Evolutionary conservation across 805 yeast genomes (phyloP), one percentile per base, ranked within the genome.

Genomic region (Scheffersomyces coipomensis): DNA sequence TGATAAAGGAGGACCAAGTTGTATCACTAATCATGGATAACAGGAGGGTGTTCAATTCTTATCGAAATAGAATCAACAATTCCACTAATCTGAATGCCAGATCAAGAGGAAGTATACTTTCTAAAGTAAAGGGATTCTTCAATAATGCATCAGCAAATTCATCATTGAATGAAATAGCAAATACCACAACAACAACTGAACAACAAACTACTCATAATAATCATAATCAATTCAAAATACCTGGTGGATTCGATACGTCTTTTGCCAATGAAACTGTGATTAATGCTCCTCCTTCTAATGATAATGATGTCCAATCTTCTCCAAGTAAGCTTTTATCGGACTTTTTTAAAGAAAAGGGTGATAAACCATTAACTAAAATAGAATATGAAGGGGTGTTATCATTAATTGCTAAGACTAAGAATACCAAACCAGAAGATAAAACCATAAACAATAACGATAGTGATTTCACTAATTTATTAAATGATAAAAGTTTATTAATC

Each of bases 321-420:
- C 63, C 71, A 10, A 84, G 83, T 61, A 79, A 76, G 22, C 73
- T 76, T 23, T 62, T 87, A 34, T 83, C 88, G 10, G 77, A 73
- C 21, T 87, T 88, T 55, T 87, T 87, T 58, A 70, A 71, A n/a
- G 67, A 64, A 32, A 87, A 85, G 56, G 95, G 95, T n/a, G 76
- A 80, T 40, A 63, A 62, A n/a, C 88, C 91, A 4, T 66, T 88
- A 44, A 70, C 81, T 11, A 88, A 82, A 18, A 69, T 86, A 31
- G 96, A 88, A 56, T 75, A 81, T 51, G 91, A 84, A 59, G 95
- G 95, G n/a, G 91, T 87, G 1, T 56, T 82, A 44, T 76, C 89
- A 5, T 60, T 86, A n/a, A 49, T 67, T 35, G 52, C 58, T 17
- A 52, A 49, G 27, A 17, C 46, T 1, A 37, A 32, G 19, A 22